phyloP scores from a whole-genome alignment of 1,284 basidiomycete species.

The Melampsora americana region DNA sequence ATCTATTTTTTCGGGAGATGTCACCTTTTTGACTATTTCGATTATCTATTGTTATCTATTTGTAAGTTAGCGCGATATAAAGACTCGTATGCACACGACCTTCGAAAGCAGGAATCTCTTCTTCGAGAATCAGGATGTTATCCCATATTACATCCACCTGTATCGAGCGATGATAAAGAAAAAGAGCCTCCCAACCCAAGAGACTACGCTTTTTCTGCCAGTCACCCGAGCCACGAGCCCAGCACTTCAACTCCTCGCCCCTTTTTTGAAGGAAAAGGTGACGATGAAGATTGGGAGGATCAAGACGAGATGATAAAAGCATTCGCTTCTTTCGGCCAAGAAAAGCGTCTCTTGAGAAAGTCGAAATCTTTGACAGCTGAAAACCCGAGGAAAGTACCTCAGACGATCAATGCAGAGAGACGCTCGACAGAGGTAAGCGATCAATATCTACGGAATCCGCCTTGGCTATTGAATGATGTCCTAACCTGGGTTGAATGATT shows the following conservation, averaged over 20 bases:
- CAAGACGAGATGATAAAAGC: background rate
- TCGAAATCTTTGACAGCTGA: background rate
- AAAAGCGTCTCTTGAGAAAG: background rate
- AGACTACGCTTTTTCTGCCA: background rate
- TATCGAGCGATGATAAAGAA: background rate
- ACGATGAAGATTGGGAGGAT: conserved; percentile 9
- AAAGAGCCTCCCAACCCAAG: background rate
- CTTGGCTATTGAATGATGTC: background rate
- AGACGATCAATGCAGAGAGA: background rate
- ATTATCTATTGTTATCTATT: background rate
- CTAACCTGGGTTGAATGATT: background rate
- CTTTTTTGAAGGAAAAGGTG: background rate
- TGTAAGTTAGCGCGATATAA: conserved; percentile 22
- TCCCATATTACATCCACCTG: background rate
- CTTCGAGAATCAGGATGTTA: background rate
- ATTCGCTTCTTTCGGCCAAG: conserved; percentile 21
- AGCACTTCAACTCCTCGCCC: background rate
- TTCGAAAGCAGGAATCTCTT: background rate
- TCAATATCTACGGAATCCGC: too few species aligned
- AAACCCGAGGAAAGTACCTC: background rate
- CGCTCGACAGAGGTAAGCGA: background rate
- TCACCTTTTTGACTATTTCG: background rate
- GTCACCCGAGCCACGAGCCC: background rate
- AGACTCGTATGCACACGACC: conserved; percentile 1
- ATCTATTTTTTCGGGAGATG: too few species aligned